Percentiles rank a stretch among this genome's conserved stretches.
Conservation (phyloP, 805 yeast genomes). For the Zygotorulaspora danielsina region DNA sequence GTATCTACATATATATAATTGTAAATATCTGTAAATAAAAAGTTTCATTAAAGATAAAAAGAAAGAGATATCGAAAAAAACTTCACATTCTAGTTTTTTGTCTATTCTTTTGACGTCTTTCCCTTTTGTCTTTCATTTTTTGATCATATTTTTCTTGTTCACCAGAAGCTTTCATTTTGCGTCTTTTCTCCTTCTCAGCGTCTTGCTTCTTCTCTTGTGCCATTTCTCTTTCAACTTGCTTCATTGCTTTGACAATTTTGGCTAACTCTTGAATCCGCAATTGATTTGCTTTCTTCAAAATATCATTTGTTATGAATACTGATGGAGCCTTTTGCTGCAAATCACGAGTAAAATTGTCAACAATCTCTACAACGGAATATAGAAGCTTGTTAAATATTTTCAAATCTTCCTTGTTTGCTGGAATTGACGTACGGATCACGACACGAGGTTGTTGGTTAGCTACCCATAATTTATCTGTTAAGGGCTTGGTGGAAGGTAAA, state of each 20-base stretch:
- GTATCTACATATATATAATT: conserved; percentile 4
- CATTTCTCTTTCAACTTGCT: conserved; percentile 61
- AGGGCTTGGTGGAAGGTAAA: conserved; percentile 71
- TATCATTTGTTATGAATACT: conserved; percentile 64
- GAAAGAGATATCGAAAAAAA: background rate
- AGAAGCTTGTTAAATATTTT: conserved; percentile 48
- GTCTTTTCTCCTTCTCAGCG: conserved; percentile 60
- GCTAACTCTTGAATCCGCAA: conserved; percentile 70
- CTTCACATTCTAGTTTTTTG: conserved; percentile 44
- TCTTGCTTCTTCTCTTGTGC: conserved; percentile 67
- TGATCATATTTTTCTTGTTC: conserved; percentile 74
- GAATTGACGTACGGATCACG: conserved; percentile 50
- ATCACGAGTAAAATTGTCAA: conserved; percentile 50
- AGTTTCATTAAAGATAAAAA: conserved; percentile 1
- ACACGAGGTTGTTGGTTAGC: conserved; percentile 48
- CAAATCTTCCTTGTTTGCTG: conserved; percentile 47
- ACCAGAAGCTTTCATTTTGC: conserved; percentile 55
- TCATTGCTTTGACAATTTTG: conserved; percentile 66
- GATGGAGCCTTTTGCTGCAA: conserved; percentile 38
- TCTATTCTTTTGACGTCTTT: conserved; percentile 64
- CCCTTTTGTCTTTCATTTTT: conserved; percentile 77
- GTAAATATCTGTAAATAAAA: conserved; percentile 7
- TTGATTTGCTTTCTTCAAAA: conserved; percentile 68
- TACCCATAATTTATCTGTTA: conserved; percentile 48
- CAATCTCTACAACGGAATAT: conserved; percentile 51